These are phyloP conservation scores for Kuraishia borneana DNA, from an alignment of 805 yeast genomes.

Conservation along the genomic window DNA sequence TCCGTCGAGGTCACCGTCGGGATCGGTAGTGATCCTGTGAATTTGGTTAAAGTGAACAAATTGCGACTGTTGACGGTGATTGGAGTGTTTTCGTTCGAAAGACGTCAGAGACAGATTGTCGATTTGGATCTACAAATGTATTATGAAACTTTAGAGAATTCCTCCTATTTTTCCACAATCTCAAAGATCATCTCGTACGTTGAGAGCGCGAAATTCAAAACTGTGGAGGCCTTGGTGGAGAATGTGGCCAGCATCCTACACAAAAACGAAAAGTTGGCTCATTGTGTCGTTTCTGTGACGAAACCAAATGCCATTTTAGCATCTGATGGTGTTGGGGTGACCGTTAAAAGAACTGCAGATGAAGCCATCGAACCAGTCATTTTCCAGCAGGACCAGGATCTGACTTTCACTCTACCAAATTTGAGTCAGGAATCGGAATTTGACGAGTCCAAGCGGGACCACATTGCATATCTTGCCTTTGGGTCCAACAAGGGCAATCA, in stretches of 20 bases:
- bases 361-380: slow-evolving; percentile 21
- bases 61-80: slow-evolving; percentile 64
- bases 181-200: slow-evolving; percentile 45
- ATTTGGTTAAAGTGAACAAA: slow-evolving; percentile 28
- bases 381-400: not conserved
- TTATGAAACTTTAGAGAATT: slow-evolving; percentile 13
- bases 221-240: slow-evolving; percentile 86
- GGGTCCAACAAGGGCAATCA: slow-evolving; percentile 83
- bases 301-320: slow-evolving; percentile 85
- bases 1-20: slow-evolving; percentile 7
- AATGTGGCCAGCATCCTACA: slow-evolving; percentile 36
- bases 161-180: slow-evolving; percentile 30
- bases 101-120: slow-evolving; percentile 72
- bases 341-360: slow-evolving; percentile 36
- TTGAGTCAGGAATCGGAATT: slow-evolving; percentile 12
- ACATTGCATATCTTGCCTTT: slow-evolving; percentile 68
- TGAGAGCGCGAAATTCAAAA: slow-evolving; percentile 74
- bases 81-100: slow-evolving; percentile 89
- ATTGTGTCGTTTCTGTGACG: slow-evolving; percentile 47
- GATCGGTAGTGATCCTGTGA: not conserved
- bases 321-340: slow-evolving; percentile 87
- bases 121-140: slow-evolving; percentile 42
- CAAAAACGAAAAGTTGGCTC: slow-evolving; percentile 3
- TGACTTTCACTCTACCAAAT: slow-evolving; percentile 15
- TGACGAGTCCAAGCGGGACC: slow-evolving; percentile 12